Percentiles rank a stretch among this genome's conserved stretches.
phyloP scores from a whole-genome alignment of 2,329 filamentous ascomycete species.

The Fusarium abutilonis region DNA sequence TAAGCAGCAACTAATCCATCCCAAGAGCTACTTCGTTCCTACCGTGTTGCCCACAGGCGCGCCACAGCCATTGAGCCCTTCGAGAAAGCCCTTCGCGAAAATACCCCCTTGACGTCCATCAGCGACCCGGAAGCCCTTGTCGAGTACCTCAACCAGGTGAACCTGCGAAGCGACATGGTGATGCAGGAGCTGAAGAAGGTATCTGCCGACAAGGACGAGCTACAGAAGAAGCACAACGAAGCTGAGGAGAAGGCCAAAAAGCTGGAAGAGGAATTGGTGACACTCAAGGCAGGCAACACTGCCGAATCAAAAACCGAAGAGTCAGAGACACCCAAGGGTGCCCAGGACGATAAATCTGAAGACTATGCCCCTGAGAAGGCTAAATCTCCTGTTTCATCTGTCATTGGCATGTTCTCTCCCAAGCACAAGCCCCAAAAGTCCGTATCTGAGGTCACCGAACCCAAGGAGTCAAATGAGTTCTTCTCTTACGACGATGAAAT shows the following conservation, averaged over 20 bases:
- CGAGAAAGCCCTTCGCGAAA: conserved; percentile 88
- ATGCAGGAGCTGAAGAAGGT: conserved; percentile 92
- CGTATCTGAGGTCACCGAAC: conserved; percentile 39
- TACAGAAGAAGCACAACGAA: conserved; percentile 80
- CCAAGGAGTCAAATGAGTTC: conserved; percentile 67
- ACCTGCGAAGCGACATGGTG: conserved; percentile 88
- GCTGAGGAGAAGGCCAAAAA: conserved; percentile 70
- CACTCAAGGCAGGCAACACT: conserved; percentile 52
- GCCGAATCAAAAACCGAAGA: conserved; percentile 44
- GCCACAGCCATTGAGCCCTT: conserved; percentile 92
- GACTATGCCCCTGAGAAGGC: conserved; percentile 42
- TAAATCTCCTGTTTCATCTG: conserved; percentile 60
- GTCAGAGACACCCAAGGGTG: conserved; percentile 44
- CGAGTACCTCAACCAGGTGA: conserved; percentile 90
- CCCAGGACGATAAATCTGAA: conserved; percentile 47
- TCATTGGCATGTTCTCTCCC: conserved; percentile 61
- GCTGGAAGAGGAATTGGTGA: conserved; percentile 71
- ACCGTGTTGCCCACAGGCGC: conserved; percentile 87
- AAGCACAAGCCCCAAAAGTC: conserved; percentile 54
- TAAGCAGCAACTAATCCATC: conserved; percentile 3
- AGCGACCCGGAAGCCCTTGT: conserved; percentile 83
- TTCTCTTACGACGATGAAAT: conserved; percentile 94
- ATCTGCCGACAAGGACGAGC: conserved; percentile 79
- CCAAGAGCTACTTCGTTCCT: conserved; percentile 83
- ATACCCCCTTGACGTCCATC: conserved; percentile 91